These are phyloP conservation scores for Mycena galericulata DNA, from an alignment of 768 basidiomycete genomes.

Conservation along the genomic window DNA sequence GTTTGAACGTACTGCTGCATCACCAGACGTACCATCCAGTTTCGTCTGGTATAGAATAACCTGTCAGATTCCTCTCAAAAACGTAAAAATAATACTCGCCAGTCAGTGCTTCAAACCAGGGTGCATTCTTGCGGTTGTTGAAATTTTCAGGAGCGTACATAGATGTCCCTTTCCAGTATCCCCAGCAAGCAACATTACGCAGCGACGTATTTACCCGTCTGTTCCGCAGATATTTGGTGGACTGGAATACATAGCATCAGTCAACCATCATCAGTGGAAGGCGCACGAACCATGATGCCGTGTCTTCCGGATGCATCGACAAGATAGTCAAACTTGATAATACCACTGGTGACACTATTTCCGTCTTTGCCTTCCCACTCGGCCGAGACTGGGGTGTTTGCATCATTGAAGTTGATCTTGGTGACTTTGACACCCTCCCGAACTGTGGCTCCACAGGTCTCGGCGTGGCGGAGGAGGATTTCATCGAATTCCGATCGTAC, in stretches of 20 bases:
- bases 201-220: constrained; percentile 5
- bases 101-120: constrained; percentile 44
- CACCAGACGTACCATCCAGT: no score
- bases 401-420: constrained; percentile 13
- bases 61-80: no score
- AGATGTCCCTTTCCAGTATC: constrained; percentile 1
- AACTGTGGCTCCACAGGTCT: constrained; percentile 30
- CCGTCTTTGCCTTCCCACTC: background rate
- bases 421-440: constrained; percentile 37
- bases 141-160: constrained; percentile 6
- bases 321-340: constrained; percentile 12
- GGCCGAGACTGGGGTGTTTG: background rate
- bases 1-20: no score
- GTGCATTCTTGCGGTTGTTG: constrained; percentile 10
- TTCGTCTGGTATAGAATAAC: no score
- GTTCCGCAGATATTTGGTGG: constrained; percentile 12
- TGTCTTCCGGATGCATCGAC: constrained; percentile 11
- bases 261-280: no score
- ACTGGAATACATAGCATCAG: background rate
- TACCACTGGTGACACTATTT: background rate
- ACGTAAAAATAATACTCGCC: no score
- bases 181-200: constrained; percentile 20
- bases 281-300: background rate
- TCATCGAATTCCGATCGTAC: constrained; percentile 38
- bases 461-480: constrained; percentile 40